Evolutionary conservation across 257 asterid species (phyloP).

Genomic region (Echium plantagineum): DNA sequence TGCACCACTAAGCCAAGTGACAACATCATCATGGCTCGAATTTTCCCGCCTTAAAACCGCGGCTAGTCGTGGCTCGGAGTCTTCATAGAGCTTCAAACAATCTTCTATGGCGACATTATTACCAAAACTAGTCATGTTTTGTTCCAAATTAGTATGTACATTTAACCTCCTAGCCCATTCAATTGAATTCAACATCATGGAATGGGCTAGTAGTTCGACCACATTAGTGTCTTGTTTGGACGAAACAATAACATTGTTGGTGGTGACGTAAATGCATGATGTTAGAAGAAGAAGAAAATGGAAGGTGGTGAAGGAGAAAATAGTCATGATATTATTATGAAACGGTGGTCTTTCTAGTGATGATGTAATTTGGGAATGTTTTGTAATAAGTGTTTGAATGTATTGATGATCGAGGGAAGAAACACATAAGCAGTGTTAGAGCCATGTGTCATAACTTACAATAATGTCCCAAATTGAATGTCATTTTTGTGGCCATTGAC

Average conservation of each 20-base stretch:
- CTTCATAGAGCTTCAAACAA: constrained; percentile 40
- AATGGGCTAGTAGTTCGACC: constrained; percentile 29
- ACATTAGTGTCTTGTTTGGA: constrained; percentile 16
- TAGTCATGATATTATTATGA: not conserved
- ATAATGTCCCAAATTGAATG: too few species aligned
- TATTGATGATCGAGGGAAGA: too few species aligned
- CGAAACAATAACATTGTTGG: constrained; percentile 9
- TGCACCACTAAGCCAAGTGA: constrained; percentile 68
- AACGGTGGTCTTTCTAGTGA: too few species aligned
- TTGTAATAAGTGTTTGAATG: too few species aligned
- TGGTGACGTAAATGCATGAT: constrained; percentile 2
- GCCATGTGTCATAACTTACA: too few species aligned
- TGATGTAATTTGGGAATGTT: too few species aligned
- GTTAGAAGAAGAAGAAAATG: constrained; percentile 4
- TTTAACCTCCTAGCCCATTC: constrained; percentile 24
- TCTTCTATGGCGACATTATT: constrained; percentile 16
- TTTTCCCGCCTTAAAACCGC: constrained; percentile 15
- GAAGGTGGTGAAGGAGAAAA: not conserved
- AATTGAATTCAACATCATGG: constrained; percentile 25
- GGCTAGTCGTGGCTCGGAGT: constrained; percentile 31
- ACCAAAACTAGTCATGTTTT: not conserved
- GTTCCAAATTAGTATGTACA: constrained; percentile 12
- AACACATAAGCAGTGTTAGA: too few species aligned
- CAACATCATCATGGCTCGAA: constrained; percentile 32
- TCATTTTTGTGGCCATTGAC: too few species aligned